Percentiles rank a stretch among this genome's conserved stretches.
phyloP scores from a whole-genome alignment of 768 basidiomycete genomes.

The Xerocomellus amylosporus region DNA sequence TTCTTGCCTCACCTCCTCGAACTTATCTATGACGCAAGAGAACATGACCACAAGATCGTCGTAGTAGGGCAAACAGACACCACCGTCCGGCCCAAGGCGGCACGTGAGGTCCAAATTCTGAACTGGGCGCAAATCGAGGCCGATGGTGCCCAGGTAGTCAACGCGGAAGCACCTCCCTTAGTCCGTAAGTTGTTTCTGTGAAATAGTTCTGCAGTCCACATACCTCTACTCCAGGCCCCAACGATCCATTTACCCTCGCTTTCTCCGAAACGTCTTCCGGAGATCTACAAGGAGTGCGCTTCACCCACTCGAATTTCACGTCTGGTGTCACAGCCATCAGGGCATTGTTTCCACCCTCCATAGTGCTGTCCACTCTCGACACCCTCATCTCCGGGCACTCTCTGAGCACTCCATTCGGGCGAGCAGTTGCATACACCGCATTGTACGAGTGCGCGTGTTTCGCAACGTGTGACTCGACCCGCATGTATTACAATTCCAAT shows the following conservation, averaged over 20 bases:
- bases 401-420: slow-evolving; percentile 73
- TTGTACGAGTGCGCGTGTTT: slow-evolving; percentile 73
- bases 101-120: slow-evolving; percentile 53
- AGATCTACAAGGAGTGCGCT: slow-evolving; percentile 55
- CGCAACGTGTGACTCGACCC: slow-evolving; percentile 58
- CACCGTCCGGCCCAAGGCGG: slow-evolving; percentile 45
- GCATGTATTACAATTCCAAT: slow-evolving; percentile 41
- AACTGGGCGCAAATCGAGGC: slow-evolving; percentile 71
- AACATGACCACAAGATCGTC: slow-evolving; percentile 58
- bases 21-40: slow-evolving; percentile 59
- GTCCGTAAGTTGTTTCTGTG: slow-evolving; percentile 46
- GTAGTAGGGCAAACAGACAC: slow-evolving; percentile 64
- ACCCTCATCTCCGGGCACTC: slow-evolving; percentile 74
- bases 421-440: slow-evolving; percentile 78
- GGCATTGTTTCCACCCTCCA: slow-evolving; percentile 70
- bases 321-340: slow-evolving; percentile 84
- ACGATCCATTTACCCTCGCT: slow-evolving; percentile 65
- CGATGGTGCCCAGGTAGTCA: slow-evolving; percentile 49
- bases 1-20: slow-evolving; percentile 72
- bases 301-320: slow-evolving; percentile 84
- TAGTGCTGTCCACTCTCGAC: slow-evolving; percentile 66
- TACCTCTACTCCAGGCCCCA: slow-evolving; percentile 29
- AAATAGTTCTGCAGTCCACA: neutral
- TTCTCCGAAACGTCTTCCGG: slow-evolving; percentile 57
- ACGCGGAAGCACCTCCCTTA: slow-evolving; percentile 43